Conservation (phyloP, 495 filamentous ascomycete genomes). For the Astrocystis sublimbata region DNA sequence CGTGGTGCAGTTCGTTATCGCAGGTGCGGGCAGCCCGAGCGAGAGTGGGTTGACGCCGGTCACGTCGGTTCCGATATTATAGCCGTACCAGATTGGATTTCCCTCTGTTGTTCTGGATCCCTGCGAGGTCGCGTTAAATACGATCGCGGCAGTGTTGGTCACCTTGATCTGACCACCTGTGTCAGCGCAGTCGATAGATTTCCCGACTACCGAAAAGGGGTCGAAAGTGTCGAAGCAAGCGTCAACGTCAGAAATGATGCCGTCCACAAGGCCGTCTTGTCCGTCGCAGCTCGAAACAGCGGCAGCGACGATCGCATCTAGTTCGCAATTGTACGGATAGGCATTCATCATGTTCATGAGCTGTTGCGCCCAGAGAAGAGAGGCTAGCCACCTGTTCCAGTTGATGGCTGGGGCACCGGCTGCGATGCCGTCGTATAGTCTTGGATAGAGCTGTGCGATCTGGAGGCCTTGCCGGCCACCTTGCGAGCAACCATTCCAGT, state of each 20-base stretch:
- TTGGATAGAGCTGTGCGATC: conserved; percentile 46
- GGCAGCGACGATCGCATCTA: conserved; percentile 33
- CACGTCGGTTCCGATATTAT: conserved; percentile 22
- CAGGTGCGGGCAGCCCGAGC: too few relatives aligned
- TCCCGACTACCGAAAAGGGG: conserved; percentile 29
- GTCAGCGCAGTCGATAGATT: conserved; percentile 20
- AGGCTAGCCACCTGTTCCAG: conserved; percentile 26
- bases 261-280: conserved; percentile 41
- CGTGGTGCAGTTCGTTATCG: too few relatives aligned
- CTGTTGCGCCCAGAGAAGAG: conserved; percentile 29
- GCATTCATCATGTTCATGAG: conserved; percentile 32
- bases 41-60: conserved; percentile 17
- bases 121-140: conserved; percentile 33
- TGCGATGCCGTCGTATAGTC: conserved; percentile 44
- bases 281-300: conserved; percentile 41
- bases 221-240: conserved; percentile 27
- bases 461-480: conserved; percentile 47
- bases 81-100: conserved; percentile 26
- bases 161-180: conserved; percentile 12
- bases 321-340: conserved; percentile 34
- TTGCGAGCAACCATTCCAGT: conserved; percentile 49
- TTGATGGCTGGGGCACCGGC: conserved; percentile 41
- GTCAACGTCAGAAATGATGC: conserved; percentile 31
- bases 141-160: conserved; percentile 24
- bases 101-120: conserved; percentile 22